phyloP scores from a whole-genome alignment of 352 stramenopile species.

The Blastocystis hominis region DNA sequence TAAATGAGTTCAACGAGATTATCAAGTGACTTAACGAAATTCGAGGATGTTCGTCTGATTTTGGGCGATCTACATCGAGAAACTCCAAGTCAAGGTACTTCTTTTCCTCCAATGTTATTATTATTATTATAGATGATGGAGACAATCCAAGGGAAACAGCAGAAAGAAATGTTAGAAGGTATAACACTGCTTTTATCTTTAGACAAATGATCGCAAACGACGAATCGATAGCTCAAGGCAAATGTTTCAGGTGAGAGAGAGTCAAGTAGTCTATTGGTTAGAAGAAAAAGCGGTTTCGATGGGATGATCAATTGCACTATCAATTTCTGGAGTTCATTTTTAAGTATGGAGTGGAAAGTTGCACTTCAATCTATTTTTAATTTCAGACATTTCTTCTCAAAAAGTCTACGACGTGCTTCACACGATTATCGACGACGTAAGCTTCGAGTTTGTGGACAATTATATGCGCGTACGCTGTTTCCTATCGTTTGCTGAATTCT shows the following conservation, averaged over 20 bases:
- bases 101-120: background rate
- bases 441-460: constrained; percentile 10
- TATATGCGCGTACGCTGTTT: background rate
- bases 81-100: background rate
- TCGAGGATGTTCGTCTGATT: constrained; percentile 13
- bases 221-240: background rate
- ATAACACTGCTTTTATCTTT: background rate
- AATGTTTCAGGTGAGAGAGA: background rate
- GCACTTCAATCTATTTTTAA: background rate
- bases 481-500: background rate
- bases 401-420: constrained; percentile 23
- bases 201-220: constrained; percentile 15
- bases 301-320: constrained; percentile 46
- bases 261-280: background rate
- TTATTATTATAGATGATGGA: constrained; percentile 10
- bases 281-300: constrained; percentile 53
- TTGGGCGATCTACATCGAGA: constrained; percentile 1
- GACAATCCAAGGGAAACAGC: background rate
- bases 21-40: background rate
- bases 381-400: constrained; percentile 19
- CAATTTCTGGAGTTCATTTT: constrained; percentile 45
- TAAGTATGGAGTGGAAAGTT: constrained; percentile 41
- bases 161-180: background rate
- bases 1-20: constrained; percentile 18
- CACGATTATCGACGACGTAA: background rate